Conservation (phyloP, 257 asterid species). For the Solanum peruvianum region DNA sequence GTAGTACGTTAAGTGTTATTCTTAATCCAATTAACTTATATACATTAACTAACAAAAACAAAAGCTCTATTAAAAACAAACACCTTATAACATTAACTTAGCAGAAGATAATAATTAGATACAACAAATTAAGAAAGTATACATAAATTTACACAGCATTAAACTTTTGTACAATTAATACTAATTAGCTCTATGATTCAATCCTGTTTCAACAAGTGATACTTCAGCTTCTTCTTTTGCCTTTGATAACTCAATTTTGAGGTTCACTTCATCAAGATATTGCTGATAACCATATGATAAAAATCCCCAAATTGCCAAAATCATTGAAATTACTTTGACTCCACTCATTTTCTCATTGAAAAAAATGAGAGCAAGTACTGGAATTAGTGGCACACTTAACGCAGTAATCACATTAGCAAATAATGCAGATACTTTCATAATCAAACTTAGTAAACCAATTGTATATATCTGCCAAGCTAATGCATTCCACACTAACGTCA, state of each 20-base stretch:
- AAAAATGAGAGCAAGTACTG: slow-evolving; percentile 43
- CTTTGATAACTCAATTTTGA: not conserved
- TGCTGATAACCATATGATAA: slow-evolving; percentile 57
- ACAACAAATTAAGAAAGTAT: not conserved
- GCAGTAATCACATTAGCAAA: slow-evolving; percentile 61
- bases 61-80: not conserved
- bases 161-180: not conserved
- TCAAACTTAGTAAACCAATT: slow-evolving; percentile 22
- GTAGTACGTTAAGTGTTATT: not conserved
- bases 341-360: slow-evolving; percentile 46
- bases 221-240: not conserved
- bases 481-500: slow-evolving; percentile 21
- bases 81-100: not conserved
- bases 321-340: slow-evolving; percentile 46
- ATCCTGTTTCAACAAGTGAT: not conserved
- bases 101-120: not conserved
- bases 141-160: not conserved
- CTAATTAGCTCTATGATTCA: not conserved
- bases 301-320: slow-evolving; percentile 67
- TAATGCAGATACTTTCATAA: slow-evolving; percentile 35
- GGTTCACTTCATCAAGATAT: slow-evolving; percentile 43
- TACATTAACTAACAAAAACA: not conserved
- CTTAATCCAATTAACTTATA: not conserved
- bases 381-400: slow-evolving; percentile 48
- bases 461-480: slow-evolving; percentile 26